These are phyloP conservation scores for Aristolochia fimbriata DNA, from an alignment of 164 flowering plant genomes.

Conservation along the genomic window DNA sequence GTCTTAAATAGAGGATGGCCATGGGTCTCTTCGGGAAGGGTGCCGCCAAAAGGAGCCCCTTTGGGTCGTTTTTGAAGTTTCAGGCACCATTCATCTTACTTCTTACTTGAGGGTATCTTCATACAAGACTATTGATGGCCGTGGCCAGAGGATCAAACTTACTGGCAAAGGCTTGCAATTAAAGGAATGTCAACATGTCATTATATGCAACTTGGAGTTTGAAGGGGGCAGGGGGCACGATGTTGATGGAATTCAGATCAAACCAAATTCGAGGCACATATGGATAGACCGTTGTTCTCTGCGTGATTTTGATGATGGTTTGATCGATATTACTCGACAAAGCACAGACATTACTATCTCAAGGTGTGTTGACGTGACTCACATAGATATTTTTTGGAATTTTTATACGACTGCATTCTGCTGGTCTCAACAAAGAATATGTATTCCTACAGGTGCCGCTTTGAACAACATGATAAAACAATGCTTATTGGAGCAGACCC, in stretches of 20 bases:
- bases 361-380: conserved; percentile 24
- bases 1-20: conserved; percentile 61
- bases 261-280: conserved; percentile 74
- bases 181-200: conserved; percentile 77
- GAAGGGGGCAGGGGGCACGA: conserved; percentile 83
- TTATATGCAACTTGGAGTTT: conserved; percentile 74
- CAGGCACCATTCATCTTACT: conserved; percentile 57
- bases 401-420: background rate
- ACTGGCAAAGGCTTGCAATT: conserved; percentile 72
- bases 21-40: conserved; percentile 73
- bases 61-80: conserved; percentile 78
- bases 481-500: conserved; percentile 85
- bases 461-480: conserved; percentile 61
- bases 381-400: background rate
- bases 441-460: conserved; percentile 46
- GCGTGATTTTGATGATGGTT: conserved; percentile 69
- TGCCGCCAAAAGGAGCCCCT: conserved; percentile 64
- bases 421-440: too few relatives aligned
- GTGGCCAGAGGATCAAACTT: conserved; percentile 74
- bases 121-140: conserved; percentile 79
- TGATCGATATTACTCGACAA: conserved; percentile 68
- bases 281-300: conserved; percentile 96
- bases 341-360: conserved; percentile 84
- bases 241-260: conserved; percentile 79
- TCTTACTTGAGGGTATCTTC: conserved; percentile 68